phyloP scores from a whole-genome alignment of 441 rosid genomes.

The Populus hybrid region DNA sequence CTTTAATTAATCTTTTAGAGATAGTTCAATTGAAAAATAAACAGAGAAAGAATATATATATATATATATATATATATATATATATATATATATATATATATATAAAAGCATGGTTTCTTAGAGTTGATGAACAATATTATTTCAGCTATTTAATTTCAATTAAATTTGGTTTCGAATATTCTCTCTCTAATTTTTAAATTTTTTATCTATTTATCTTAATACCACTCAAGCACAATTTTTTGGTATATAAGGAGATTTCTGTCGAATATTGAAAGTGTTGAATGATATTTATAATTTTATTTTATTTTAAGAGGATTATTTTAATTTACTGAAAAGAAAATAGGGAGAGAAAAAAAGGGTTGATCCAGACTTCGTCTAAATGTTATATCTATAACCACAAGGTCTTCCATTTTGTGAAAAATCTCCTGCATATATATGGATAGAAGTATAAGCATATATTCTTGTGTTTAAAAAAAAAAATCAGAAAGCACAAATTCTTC shows the following conservation, averaged over 20 bases:
- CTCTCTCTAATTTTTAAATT: not conserved
- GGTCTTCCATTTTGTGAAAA: not conserved
- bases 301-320: not conserved
- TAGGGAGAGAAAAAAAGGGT: not conserved
- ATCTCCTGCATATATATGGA: too few relatives aligned
- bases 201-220: not conserved
- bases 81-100: too few relatives aligned
- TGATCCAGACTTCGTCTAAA: not conserved
- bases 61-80: too few relatives aligned
- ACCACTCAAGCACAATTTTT: not conserved
- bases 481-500: too few relatives aligned
- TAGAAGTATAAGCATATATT: too few relatives aligned
- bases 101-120: too few relatives aligned
- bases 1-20: too few relatives aligned
- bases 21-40: too few relatives aligned
- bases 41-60: too few relatives aligned
- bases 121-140: too few relatives aligned
- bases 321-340: too few relatives aligned
- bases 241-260: not conserved
- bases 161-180: not conserved
- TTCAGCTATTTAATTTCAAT: not conserved
- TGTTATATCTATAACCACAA: not conserved
- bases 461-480: not conserved
- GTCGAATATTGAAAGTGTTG: not conserved
- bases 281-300: too few relatives aligned